Evolutionary conservation across 2,329 filamentous ascomycete genomes (phyloP), one percentile per base, ranked within the genome.

Genomic region (Beauveria australis): DNA sequence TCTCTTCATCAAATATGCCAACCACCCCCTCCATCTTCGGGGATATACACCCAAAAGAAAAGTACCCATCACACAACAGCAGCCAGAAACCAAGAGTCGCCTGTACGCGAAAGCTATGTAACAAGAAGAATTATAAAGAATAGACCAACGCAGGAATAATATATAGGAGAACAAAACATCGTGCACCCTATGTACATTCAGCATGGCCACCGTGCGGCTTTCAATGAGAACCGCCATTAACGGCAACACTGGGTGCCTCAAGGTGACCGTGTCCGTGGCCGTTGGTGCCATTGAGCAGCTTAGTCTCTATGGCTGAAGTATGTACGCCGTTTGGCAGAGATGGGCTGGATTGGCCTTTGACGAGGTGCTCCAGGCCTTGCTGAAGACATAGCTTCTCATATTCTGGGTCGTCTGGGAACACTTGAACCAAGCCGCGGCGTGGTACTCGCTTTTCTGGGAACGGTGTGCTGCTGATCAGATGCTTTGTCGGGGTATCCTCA

Each of bases 381-480:
- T 85, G 80, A 58, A 77, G 72, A 67, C 81, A 85, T 19, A 85
- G 70, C 37, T 76, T 76, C 28, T 73, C 73, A 64, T 85, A 86
- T 33, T 85, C 82, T 3, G 83, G 79, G 55, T 87, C 84, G 49
- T 81, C 76, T 7, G 81, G 78, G 14, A 75, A 74, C 2, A 85
- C 81, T 22, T 79, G 78, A 3, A 78, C 70, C 14, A 86, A 66
- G 5, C 83, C 78, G 40, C 81, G 78, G 43, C 84, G 79, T 3
- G 83, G 83, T 18, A 84, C 79, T 44, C 79, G 77, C 28, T 75
- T 74, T 61, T 84, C 81, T 7, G 79, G 79, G 64, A 83, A 83
- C 3, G 84, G 82, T 12, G 76, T 77, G 59, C 73, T 77, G 73
- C 81, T 83, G 14, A 79, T 78, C 49, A 76, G 73, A 58, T 77